Evolutionary conservation across 257 asterid species (phyloP).

Genomic region (Plectranthus barbatus): DNA sequence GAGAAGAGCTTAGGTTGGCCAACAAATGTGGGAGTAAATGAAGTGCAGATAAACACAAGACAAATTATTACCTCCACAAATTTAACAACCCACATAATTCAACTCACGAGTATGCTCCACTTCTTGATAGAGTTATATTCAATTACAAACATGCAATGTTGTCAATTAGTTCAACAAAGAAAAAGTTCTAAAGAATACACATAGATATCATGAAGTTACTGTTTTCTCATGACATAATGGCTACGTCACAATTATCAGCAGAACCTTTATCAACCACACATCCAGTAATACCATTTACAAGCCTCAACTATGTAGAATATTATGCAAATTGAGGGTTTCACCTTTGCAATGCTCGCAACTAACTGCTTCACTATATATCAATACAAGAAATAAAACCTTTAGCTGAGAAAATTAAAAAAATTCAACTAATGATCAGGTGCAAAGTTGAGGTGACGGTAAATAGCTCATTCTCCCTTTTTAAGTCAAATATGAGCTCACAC

Average conservation of each 20-base stretch:
- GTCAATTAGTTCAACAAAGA: constrained; percentile 7
- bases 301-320: background rate
- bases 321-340: constrained; percentile 18
- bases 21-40: background rate
- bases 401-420: too few relatives aligned
- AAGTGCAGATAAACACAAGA: constrained; percentile 3
- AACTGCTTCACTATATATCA: constrained; percentile 81
- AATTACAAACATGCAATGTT: constrained; percentile 10
- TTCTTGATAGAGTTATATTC: constrained; percentile 57
- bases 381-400: constrained; percentile 23
- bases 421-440: too few relatives aligned
- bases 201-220: constrained; percentile 1
- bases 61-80: constrained; percentile 67
- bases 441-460: too few relatives aligned
- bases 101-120: constrained; percentile 40
- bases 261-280: background rate
- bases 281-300: background rate
- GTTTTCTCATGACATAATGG: background rate
- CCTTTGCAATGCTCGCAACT: constrained; percentile 79
- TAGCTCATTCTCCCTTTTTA: too few relatives aligned
- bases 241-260: constrained; percentile 3
- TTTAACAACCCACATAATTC: constrained; percentile 69
- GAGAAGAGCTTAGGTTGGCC: constrained; percentile 9
- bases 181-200: constrained; percentile 5
- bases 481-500: too few relatives aligned